Evolutionary conservation across 2,329 filamentous ascomycete genomes (phyloP).

Genomic region (Exserohilum turcica): DNA sequence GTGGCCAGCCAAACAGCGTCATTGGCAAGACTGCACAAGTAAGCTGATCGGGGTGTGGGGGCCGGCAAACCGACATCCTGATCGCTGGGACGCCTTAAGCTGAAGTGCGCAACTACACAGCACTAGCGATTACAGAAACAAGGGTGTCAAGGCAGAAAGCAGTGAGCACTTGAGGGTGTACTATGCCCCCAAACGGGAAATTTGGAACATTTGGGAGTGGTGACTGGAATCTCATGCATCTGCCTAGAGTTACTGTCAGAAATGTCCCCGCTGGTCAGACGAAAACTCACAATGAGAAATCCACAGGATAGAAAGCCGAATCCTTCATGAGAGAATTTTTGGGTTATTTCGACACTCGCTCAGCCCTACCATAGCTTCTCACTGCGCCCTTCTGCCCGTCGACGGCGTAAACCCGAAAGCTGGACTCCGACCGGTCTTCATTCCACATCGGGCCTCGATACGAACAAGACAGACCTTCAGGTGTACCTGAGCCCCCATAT

Average conservation of each 20-base stretch:
- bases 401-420: not conserved
- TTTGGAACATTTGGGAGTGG: not conserved
- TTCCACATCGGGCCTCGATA: not conserved
- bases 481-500: not conserved
- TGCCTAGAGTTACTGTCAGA: not conserved
- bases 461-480: not conserved
- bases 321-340: not conserved
- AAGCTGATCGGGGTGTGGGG: not conserved
- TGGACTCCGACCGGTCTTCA: not conserved
- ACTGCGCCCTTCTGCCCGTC: not conserved
- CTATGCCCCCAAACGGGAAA: no score
- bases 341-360: not conserved
- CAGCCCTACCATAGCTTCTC: not conserved
- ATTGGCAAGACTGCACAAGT: not conserved
- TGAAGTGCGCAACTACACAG: no score
- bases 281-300: not conserved
- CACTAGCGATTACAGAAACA: not conserved
- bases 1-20: not conserved
- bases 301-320: not conserved
- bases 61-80: not conserved
- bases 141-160: not conserved
- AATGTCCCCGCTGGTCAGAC: not conserved
- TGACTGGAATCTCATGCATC: not conserved
- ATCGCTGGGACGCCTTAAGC: not conserved
- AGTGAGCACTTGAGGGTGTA: no score